phyloP scores from a whole-genome alignment of 305 asterid genomes.

The Fraxinus sp. region DNA sequence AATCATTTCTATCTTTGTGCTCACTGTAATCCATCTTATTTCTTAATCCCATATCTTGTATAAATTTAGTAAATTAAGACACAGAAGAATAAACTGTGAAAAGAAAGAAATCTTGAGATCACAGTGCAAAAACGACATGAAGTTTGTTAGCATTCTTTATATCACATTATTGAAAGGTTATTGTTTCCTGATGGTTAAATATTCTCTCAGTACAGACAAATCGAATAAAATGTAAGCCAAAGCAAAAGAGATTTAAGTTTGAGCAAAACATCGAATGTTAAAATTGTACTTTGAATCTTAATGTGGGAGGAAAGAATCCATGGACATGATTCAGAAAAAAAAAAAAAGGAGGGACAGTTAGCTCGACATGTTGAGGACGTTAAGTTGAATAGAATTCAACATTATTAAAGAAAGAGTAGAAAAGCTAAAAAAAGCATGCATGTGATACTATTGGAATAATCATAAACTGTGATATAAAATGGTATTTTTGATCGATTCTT shows the following conservation, averaged over 20 bases:
- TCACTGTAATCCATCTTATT: neutral
- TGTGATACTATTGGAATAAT: no score
- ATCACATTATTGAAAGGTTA: no score
- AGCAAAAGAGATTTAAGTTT: slow-evolving; percentile 4
- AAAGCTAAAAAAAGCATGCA: no score
- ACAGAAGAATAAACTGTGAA: neutral
- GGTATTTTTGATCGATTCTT: no score
- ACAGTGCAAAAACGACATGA: neutral
- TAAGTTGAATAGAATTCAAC: neutral
- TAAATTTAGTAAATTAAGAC: no score
- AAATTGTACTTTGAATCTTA: no score
- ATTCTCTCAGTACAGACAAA: slow-evolving; percentile 20
- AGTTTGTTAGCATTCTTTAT: neutral
- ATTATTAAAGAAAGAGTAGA: neutral
- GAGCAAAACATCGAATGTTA: neutral
- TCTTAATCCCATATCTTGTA: neutral
- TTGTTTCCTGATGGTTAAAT: neutral
- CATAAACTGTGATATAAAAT: no score
- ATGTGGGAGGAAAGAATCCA: neutral
- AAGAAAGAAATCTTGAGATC: neutral
- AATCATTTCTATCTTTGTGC: neutral
- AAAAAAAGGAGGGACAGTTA: neutral
- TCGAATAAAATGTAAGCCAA: slow-evolving; percentile 15
- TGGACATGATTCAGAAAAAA: neutral
- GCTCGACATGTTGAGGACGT: neutral